Evolutionary conservation across 2,329 filamentous ascomycete genomes (phyloP), one percentile per base, ranked within the genome.

Genomic region (Chaetomium sp.): DNA sequence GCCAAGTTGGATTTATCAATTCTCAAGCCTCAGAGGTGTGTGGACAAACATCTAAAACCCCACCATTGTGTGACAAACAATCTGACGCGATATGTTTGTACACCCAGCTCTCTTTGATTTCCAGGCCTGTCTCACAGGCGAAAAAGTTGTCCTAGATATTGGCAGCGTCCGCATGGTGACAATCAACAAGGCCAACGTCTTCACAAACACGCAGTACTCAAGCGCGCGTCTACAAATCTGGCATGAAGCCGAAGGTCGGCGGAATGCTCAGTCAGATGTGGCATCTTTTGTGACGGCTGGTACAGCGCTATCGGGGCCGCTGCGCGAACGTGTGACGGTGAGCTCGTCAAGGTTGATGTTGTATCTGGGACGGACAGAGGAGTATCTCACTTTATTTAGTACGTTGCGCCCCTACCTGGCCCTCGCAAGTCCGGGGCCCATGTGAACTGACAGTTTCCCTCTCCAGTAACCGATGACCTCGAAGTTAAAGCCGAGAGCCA

Each of bases 111-210:
- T 68, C 1, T 66, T 65, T 54, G 57, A 62, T 45, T 67, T 68
- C 54, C 66, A 68, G 51, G 64, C 61, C 9, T 60, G 60, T 32
- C 63, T 68, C 32, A 68, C 66, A 3, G 59, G 61, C 48, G 63
- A 68, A 43, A 63, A 64, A 33, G 65, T 68, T 1, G 62, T 68
- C 4, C 60, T 68, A 1, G 66, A 68, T 54, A 67, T 68, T 14
- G 58, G 60, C 33, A 62, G 58, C 49, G 65, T 66, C 35, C 64
- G 64, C 52, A 60, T 64, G 32, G 59, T 68, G 27, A 61, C 53
- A 34, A 52, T 67, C 8, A 51, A 51, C 50, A 57, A 53, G 41
- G 59, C 61, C 2, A 59, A 55, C 55, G 62, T 51, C 40, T 57
- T 63, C 9, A 57, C 60, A 9, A 62, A 52, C 50, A 61, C 63